These are phyloP conservation scores for Septoria petroselini DNA, from an alignment of 2,329 filamentous ascomycete genomes.

Conservation along the genomic window DNA sequence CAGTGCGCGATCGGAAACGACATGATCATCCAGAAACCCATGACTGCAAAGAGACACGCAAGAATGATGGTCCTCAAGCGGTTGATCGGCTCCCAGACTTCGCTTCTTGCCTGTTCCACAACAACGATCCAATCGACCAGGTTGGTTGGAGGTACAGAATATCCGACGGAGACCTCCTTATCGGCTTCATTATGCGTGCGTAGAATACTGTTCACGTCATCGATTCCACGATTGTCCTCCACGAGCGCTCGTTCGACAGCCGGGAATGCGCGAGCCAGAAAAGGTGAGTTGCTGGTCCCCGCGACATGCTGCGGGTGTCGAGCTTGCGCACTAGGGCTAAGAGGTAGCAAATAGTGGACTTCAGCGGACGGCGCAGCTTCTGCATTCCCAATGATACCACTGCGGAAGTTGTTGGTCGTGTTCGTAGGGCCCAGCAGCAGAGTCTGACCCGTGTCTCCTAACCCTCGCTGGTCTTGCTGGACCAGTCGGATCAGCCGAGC, in stretches of 20 bases:
- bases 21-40: conserved; percentile 65
- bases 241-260: conserved; percentile 62
- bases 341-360: conserved; percentile 34
- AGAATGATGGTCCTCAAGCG: conserved; percentile 78
- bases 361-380: conserved; percentile 23
- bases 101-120: conserved; percentile 69
- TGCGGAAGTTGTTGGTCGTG: conserved; percentile 56
- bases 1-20: conserved; percentile 77
- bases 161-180: conserved; percentile 71
- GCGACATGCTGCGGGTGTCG: conserved; percentile 32
- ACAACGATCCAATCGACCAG: conserved; percentile 80
- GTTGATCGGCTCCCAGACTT: conserved; percentile 73
- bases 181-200: conserved; percentile 66
- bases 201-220: conserved; percentile 65
- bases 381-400: conserved; percentile 31
- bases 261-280: conserved; percentile 60
- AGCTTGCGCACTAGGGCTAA: conserved; percentile 28
- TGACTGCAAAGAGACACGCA: conserved; percentile 79
- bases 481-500: conserved; percentile 62
- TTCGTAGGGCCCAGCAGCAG: conserved; percentile 68
- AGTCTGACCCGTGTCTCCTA: conserved; percentile 68
- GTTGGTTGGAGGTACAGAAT: conserved; percentile 63
- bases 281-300: conserved; percentile 51
- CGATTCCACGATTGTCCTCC: conserved; percentile 17
- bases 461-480: conserved; percentile 62